Conservation (phyloP, 2,329 filamentous ascomycete species). For the Penicillium corylophilum region DNA sequence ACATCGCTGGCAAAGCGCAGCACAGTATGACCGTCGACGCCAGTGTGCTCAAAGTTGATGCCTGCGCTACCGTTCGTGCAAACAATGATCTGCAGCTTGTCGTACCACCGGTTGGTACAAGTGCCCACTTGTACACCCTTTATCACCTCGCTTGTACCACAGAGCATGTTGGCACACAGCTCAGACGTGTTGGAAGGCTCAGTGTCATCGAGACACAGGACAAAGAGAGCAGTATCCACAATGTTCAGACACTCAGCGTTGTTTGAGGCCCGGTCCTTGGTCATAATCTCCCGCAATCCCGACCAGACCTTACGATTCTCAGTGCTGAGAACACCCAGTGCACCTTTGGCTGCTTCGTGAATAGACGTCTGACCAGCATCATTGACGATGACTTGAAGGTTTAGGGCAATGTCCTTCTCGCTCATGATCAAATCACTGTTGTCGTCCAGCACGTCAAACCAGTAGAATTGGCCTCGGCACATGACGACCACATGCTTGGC, state of each 20-base stretch:
- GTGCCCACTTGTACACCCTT: conserved; percentile 94
- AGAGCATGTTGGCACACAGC: conserved; percentile 98
- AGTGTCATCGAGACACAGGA: conserved; percentile 88
- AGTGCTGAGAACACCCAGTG: conserved; percentile 87
- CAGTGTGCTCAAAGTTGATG: conserved; percentile 99
- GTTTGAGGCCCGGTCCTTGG: conserved; percentile 81
- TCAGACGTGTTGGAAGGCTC: conserved; percentile 77
- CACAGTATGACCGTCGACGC: conserved; percentile 95
- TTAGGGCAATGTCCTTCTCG: conserved; percentile 87
- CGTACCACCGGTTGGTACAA: conserved; percentile 98
- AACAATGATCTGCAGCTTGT: conserved; percentile 98
- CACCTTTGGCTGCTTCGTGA: conserved; percentile 91
- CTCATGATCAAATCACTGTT: conserved; percentile 97
- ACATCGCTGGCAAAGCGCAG: conserved; percentile 93
- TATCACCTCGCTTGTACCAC: conserved; percentile 87
- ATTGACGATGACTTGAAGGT: conserved; percentile 86
- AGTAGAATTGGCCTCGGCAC: conserved; percentile 95
- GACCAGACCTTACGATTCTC: conserved; percentile 98
- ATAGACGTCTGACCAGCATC: conserved; percentile 88
- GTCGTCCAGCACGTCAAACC: conserved; percentile 95
- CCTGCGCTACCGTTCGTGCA: conserved; percentile 98
- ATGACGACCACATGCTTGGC: conserved; percentile 91
- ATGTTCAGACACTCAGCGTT: conserved; percentile 96
- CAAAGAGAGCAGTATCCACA: conserved; percentile 89
- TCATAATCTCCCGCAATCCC: conserved; percentile 81